Evolutionary conservation across 371 early-diverging fungal genomes (phyloP).

Genomic region (Mortierella sp.): DNA sequence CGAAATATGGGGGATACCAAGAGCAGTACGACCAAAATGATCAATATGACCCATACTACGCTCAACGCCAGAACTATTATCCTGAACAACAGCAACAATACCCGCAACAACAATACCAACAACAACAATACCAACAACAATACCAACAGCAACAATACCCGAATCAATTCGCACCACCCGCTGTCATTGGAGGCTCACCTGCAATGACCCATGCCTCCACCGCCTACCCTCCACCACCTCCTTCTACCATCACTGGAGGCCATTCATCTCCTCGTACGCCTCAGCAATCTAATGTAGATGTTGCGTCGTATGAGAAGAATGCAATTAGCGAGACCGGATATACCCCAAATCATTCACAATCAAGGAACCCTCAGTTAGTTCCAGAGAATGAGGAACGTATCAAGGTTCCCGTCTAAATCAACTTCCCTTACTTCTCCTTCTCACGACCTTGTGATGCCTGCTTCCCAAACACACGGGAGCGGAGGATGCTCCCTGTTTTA

Average conservation of each 20-base stretch:
- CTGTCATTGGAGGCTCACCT: slow-evolving; percentile 14
- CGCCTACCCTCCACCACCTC: slow-evolving; percentile 19
- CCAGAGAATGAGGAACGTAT: slow-evolving; percentile 13
- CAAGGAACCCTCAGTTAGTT: slow-evolving; percentile 24
- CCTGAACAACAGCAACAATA: not conserved
- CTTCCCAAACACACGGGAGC: not conserved
- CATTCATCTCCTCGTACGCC: slow-evolving; percentile 25
- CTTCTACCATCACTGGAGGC: not conserved
- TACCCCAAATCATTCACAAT: slow-evolving; percentile 6
- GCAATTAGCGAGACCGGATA: slow-evolving; percentile 15
- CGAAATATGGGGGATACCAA: slow-evolving; percentile 21
- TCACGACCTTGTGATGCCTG: not conserved
- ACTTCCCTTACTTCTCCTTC: not conserved
- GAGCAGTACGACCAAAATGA: slow-evolving; percentile 6
- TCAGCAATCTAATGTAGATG: slow-evolving; percentile 6
- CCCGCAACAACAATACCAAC: slow-evolving; percentile 6
- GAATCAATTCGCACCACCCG: slow-evolving; percentile 26
- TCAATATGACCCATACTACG: slow-evolving; percentile 44
- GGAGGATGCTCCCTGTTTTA: too few relatives aligned
- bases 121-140: slow-evolving; percentile 9
- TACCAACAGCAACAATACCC: slow-evolving; percentile 18
- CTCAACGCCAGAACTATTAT: slow-evolving; percentile 28
- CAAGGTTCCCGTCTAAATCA: slow-evolving; percentile 15
- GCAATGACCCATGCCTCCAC: slow-evolving; percentile 15
- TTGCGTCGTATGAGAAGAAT: slow-evolving; percentile 14